phyloP scores from a whole-genome alignment of 2,329 filamentous ascomycete species.

The Aspergillus carbonarius region DNA sequence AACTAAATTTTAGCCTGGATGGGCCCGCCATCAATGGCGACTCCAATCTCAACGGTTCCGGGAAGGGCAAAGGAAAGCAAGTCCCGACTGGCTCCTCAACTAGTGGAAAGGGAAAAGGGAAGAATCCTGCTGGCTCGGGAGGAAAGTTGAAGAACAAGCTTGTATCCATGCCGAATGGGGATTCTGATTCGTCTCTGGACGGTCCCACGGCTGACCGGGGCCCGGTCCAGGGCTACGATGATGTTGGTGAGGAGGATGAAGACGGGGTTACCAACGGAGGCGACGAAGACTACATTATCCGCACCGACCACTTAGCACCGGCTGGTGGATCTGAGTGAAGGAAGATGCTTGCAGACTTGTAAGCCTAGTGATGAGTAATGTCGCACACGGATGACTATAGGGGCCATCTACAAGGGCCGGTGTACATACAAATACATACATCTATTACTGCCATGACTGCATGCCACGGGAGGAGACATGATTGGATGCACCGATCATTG shows the following conservation, averaged over 20 bases:
- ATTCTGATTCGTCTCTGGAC: slow-evolving; percentile 34
- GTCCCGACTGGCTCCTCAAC: slow-evolving; percentile 33
- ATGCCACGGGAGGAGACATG: not conserved
- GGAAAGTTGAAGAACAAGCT: slow-evolving; percentile 42
- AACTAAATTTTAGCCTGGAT: slow-evolving; percentile 18
- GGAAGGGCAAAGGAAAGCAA: slow-evolving; percentile 36
- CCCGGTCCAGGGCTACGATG: slow-evolving; percentile 11
- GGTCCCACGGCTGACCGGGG: slow-evolving; percentile 14
- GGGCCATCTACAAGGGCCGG: not conserved
- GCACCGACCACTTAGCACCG: slow-evolving; percentile 36
- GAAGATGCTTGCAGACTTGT: not conserved
- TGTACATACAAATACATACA: not conserved
- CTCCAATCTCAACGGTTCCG: slow-evolving; percentile 17
- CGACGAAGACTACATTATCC: slow-evolving; percentile 41
- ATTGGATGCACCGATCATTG: not conserved
- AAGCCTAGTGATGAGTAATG: not conserved
- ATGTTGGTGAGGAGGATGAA: slow-evolving; percentile 27
- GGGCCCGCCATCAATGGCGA: slow-evolving; percentile 30
- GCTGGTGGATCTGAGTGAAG: slow-evolving; percentile 11
- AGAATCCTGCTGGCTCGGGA: slow-evolving; percentile 10
- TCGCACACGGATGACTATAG: not conserved
- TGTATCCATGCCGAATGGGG: slow-evolving; percentile 32
- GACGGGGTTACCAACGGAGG: slow-evolving; percentile 28
- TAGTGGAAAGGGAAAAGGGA: slow-evolving; percentile 29
- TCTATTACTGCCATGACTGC: not conserved